Evolutionary conservation across 305 asterid genomes (phyloP).

Genomic region (Plantago coronopus): DNA sequence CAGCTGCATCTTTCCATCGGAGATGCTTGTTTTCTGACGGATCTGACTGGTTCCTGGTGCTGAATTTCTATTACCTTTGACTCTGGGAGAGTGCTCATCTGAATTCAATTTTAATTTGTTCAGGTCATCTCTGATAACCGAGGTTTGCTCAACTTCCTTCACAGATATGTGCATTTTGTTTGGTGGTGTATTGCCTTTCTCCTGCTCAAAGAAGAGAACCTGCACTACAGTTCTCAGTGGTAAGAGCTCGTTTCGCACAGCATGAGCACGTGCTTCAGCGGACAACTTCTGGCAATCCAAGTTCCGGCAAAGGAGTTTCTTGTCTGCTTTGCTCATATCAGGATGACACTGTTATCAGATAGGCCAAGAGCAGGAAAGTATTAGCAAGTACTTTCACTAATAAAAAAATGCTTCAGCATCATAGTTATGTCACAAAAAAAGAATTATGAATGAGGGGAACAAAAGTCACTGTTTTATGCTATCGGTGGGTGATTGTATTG

Average conservation of each 20-base stretch:
- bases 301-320: slow-evolving; percentile 56
- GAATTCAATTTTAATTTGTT: slow-evolving; percentile 24
- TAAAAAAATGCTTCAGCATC: too few species aligned
- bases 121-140: slow-evolving; percentile 21
- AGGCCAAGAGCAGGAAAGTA: not conserved
- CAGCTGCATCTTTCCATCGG: slow-evolving; percentile 28
- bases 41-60: slow-evolving; percentile 28
- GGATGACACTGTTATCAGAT: slow-evolving; percentile 51
- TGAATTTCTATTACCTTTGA: slow-evolving; percentile 20
- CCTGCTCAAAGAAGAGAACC: slow-evolving; percentile 65
- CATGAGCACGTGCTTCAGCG: slow-evolving; percentile 54
- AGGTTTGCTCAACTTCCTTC: slow-evolving; percentile 23
- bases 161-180: slow-evolving; percentile 22
- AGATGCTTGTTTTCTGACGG: slow-evolving; percentile 16
- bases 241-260: slow-evolving; percentile 62
- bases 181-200: slow-evolving; percentile 27
- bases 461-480: too few species aligned
- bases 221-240: slow-evolving; percentile 79
- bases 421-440: too few species aligned
- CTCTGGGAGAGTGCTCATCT: slow-evolving; percentile 24
- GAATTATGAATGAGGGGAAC: too few species aligned
- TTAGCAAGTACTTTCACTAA: too few species aligned
- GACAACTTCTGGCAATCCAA: slow-evolving; percentile 75
- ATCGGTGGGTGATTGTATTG: too few species aligned
- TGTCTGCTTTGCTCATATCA: slow-evolving; percentile 56